A percentile compares a stretch with the other conserved stretches of the same genome.
phyloP scores from a whole-genome alignment of 768 basidiomycete species.

The Mycena pura region DNA sequence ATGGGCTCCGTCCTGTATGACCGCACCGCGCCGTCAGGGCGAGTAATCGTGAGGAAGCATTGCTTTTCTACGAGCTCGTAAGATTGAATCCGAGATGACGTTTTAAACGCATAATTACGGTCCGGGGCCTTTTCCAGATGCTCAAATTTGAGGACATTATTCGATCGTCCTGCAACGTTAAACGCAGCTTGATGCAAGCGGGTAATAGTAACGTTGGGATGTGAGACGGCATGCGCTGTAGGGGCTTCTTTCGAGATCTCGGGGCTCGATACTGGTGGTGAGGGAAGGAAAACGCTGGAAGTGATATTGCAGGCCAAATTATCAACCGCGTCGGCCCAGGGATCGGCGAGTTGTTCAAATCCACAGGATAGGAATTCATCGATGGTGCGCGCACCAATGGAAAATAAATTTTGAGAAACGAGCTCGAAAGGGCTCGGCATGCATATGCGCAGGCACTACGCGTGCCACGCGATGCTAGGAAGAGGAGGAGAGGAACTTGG shows the following conservation, averaged over 20 bases:
- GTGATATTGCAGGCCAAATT: neutral
- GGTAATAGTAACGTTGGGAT: too few species aligned
- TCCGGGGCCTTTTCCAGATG: conserved; percentile 48
- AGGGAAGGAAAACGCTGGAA: neutral
- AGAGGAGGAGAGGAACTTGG: too few species aligned
- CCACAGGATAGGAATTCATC: conserved; percentile 6
- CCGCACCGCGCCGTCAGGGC: conserved; percentile 55
- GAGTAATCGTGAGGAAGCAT: conserved; percentile 67
- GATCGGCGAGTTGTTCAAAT: neutral
- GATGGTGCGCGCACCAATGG: conserved; percentile 18
- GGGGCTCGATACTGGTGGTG: neutral
- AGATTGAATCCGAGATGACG: neutral
- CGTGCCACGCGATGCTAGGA: too few species aligned
- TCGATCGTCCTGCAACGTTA: conserved; percentile 47
- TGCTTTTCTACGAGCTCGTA: conserved; percentile 50
- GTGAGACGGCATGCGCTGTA: too few species aligned
- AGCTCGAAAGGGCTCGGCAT: conserved; percentile 7
- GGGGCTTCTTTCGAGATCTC: neutral
- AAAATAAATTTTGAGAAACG: conserved; percentile 1
- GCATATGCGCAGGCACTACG: too few species aligned
- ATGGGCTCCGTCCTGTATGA: conserved; percentile 59
- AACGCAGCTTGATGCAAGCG: conserved; percentile 52
- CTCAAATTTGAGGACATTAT: conserved; percentile 52
- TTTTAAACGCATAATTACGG: conserved; percentile 41
- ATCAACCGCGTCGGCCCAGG: neutral